These are phyloP conservation scores for Dinochytrium kinnereticum DNA, from an alignment of 371 early-diverging fungal genomes.

Conservation along the genomic window DNA sequence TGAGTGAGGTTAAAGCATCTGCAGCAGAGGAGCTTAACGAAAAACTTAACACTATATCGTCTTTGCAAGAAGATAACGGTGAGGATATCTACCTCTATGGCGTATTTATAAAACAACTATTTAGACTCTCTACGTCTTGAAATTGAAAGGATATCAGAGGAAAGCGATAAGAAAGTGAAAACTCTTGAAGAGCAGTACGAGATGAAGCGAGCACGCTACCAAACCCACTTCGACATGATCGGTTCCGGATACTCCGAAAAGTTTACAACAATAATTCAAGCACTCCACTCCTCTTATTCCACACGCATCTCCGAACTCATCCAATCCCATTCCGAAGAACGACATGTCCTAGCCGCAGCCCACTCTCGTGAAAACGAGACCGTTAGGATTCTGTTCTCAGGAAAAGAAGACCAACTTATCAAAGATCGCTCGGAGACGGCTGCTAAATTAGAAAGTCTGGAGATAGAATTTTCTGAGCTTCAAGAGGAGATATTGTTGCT, in stretches of 20 bases:
- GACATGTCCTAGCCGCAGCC: neutral
- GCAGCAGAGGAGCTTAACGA: no score
- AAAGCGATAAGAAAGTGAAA: no score
- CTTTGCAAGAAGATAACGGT: neutral
- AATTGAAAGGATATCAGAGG: no score
- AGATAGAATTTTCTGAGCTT: neutral
- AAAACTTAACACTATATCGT: no score
- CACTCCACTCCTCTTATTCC: neutral
- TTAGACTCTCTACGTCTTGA: no score
- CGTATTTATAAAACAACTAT: no score
- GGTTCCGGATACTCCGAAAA: neutral
- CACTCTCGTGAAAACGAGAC: neutral
- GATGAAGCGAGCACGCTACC: neutral
- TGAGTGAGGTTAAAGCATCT: no score
- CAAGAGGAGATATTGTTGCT: neutral
- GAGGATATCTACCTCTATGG: neutral
- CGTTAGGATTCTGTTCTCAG: neutral
- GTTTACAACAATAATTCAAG: neutral
- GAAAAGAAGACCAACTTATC: neutral
- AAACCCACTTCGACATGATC: neutral
- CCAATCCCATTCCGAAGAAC: neutral
- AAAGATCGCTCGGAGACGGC: neutral
- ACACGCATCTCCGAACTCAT: neutral
- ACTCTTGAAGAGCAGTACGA: neutral
- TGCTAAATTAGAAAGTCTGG: conserved; percentile 4